Evolutionary conservation across 23 red algal genomes (phyloP).

Genomic region (Gracilaria vermiculophylla): DNA sequence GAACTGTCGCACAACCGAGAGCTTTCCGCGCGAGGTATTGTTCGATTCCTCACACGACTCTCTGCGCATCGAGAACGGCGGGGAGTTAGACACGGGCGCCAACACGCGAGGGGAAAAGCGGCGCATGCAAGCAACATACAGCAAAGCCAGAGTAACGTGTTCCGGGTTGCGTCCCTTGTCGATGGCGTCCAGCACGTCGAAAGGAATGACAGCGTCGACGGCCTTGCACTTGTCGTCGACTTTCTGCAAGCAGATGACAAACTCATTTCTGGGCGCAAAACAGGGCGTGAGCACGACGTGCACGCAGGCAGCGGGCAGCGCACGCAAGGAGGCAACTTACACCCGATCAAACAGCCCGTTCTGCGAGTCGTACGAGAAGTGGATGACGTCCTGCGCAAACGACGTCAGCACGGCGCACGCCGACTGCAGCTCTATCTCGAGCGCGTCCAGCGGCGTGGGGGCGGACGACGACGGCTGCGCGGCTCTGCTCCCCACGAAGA

Average conservation of each 20-base stretch:
- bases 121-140: conserved; percentile 36
- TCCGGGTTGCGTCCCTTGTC: conserved; percentile 75
- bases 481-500: not conserved
- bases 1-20: conserved; percentile 3
- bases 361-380: conserved; percentile 58
- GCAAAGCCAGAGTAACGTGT: conserved; percentile 38
- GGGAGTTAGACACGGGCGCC: not conserved
- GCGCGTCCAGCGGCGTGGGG: conserved; percentile 12
- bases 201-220: conserved; percentile 49
- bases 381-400: conserved; percentile 29
- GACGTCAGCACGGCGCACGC: conserved; percentile 23
- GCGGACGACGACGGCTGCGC: not conserved
- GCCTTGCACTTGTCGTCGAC: conserved; percentile 16
- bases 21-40: conserved; percentile 46
- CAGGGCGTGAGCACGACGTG: not conserved
- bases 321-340: not conserved
- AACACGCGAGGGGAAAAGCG: not conserved
- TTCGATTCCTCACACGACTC: conserved; percentile 56
- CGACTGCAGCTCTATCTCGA: conserved; percentile 38
- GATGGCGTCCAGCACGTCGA: conserved; percentile 68
- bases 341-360: conserved; percentile 21
- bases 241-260: conserved; percentile 38
- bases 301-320: not conserved
- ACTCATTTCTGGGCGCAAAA: conserved; percentile 31
- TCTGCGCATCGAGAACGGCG: not conserved